phyloP scores from a whole-genome alignment of 441 rosid genomes.

The Pelargonium australe region DNA sequence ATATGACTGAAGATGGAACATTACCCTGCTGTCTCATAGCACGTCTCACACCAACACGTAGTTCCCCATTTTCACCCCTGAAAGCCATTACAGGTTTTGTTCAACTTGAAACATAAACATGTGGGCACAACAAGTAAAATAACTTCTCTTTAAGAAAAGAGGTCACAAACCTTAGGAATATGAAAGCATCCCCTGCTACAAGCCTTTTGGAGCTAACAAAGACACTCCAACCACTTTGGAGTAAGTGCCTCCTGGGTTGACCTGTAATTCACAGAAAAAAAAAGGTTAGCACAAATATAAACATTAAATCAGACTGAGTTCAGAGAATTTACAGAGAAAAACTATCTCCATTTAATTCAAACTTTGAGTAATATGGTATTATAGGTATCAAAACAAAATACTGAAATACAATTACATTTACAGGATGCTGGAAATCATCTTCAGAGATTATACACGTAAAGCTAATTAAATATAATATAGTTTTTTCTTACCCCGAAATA shows the following conservation, averaged over 20 bases:
- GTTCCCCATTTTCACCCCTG: slow-evolving; percentile 93
- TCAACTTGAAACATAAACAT: background rate
- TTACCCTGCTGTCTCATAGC: slow-evolving; percentile 93
- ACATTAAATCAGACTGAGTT: background rate
- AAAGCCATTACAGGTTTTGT: background rate
- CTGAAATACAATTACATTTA: background rate
- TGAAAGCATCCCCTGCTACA: slow-evolving; percentile 98
- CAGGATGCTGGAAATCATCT: background rate
- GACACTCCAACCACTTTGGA: slow-evolving; percentile 97
- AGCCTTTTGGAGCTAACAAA: slow-evolving; percentile 95
- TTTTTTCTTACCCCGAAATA: slow-evolving; percentile 61
- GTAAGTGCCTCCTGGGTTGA: slow-evolving; percentile 95
- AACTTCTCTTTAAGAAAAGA: background rate
- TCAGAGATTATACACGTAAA: background rate
- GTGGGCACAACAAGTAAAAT: background rate
- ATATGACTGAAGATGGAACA: slow-evolving; percentile 77
- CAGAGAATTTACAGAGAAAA: background rate
- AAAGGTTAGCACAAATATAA: background rate
- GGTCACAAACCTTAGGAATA: slow-evolving; percentile 66
- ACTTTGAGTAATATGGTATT: background rate
- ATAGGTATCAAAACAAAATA: background rate
- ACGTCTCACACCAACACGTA: slow-evolving; percentile 95
- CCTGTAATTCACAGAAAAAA: slow-evolving; percentile 36
- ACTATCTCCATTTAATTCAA: background rate
- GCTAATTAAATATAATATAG: slow-evolving; percentile 2